Evolutionary conservation across 2,329 filamentous ascomycete genomes (phyloP).

Genomic region (Mariannaea elegans): DNA sequence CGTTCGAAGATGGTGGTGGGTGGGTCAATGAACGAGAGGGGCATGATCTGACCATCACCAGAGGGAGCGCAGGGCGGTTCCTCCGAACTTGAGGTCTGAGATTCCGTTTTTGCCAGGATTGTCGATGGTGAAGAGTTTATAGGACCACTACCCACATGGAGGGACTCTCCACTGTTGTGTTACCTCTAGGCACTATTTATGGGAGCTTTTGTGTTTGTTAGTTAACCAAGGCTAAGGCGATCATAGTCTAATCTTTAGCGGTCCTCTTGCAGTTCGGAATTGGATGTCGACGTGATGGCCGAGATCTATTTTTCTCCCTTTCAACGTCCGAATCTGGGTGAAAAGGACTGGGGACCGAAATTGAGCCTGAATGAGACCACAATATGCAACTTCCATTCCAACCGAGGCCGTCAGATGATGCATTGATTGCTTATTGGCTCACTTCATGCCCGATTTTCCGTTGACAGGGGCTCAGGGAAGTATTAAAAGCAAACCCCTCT

Average conservation of each 20-base stretch:
- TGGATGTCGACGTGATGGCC: too few species aligned
- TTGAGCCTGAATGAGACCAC: background rate
- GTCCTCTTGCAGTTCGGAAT: too few species aligned
- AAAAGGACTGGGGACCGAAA: background rate
- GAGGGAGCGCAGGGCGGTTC: background rate
- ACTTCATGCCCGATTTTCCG: too few species aligned
- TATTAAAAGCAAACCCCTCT: background rate
- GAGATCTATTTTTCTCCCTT: background rate
- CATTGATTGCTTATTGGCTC: background rate
- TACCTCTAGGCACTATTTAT: background rate
- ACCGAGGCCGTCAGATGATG: background rate
- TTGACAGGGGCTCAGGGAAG: background rate
- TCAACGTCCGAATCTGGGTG: background rate
- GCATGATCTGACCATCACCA: background rate
- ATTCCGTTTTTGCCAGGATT: background rate
- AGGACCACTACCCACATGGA: background rate
- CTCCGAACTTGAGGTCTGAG: too few species aligned
- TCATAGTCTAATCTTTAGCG: too few species aligned
- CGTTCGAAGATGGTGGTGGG: background rate
- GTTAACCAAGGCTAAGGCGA: too few species aligned
- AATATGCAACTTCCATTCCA: background rate
- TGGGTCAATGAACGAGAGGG: background rate
- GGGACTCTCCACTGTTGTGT: background rate
- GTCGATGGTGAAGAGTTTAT: background rate
- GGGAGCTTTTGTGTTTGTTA: too few species aligned